Base-by-base conservation (phyloP, 2,329 filamentous ascomycete genomes). In the Ophiocordyceps camponoti-rufipedis region DNA sequence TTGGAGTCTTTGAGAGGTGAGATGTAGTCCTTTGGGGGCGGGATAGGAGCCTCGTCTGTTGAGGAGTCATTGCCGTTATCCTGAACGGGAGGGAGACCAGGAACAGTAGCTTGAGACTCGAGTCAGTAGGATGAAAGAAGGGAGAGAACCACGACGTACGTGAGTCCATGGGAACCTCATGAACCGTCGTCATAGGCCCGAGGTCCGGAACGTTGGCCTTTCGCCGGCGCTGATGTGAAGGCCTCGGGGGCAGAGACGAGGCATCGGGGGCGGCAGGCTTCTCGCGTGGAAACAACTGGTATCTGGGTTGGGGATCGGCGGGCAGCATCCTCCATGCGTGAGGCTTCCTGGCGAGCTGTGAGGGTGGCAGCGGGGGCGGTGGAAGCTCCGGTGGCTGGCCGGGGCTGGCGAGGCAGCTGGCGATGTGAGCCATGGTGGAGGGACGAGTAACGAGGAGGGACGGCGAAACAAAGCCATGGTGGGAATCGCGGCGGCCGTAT, bases 151-250 rank as follows among this genome's bases (percentile, higher is more conserved):
- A 23, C 23, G 9, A 66, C 78, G 65, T 66, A 83, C 79, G 79
- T 54, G 79, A 82, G 60, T 83, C 79, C 76, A 82, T 81, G 44
- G 75, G 59, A 43, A 71, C 61, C 55, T 82, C 78, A 50, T 81
- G 76, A 13, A 82, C 78, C 1, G 78, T 81, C 5, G 77, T 80
- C 77, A 81, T 79, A 32, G 75, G 75, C 2, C 75, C 78, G 43
- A 80, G 59, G 49, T 82, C 79, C 10, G 75, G 72, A 13, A 79
- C 71, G 58, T 73, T 80, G 52, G 74, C 64, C 55, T 82, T 82
- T 50, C 77, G 71, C 53, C 78, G 69, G 49, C 76, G 66, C 44
- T 29, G n/a, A 11, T 13, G 28, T 7, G 28, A 14, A 18, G 41
- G 28, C 19, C 40, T 19, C 16, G 40, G 19, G 14, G 19, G 28